These are phyloP conservation scores for Aureobasidium namibiae DNA, from an alignment of 2,329 filamentous ascomycete species.

Conservation along the genomic window DNA sequence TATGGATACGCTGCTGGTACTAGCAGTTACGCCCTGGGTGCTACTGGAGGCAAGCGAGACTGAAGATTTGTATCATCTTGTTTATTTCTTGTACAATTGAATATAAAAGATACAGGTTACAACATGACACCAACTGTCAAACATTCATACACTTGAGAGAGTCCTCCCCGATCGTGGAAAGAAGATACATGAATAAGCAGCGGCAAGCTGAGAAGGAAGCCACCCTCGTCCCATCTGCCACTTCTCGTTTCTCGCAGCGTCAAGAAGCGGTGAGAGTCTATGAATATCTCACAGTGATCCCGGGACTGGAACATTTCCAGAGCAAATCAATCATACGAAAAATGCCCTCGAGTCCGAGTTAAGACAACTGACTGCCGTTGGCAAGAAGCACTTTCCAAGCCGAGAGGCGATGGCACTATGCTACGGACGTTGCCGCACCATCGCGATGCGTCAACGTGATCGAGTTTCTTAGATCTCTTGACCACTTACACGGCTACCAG, in stretches of 20 bases:
- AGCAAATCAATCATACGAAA: too few species aligned
- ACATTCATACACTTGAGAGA: too few species aligned
- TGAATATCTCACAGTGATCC: too few species aligned
- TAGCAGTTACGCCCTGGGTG: slow-evolving; percentile 32
- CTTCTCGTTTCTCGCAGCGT: too few species aligned
- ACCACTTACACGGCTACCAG: background rate
- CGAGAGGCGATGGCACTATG: background rate
- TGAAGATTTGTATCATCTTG: slow-evolving; percentile 14
- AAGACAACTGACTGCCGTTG: too few species aligned
- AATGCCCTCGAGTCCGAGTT: too few species aligned
- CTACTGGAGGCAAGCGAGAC: slow-evolving; percentile 35
- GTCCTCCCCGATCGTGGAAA: background rate
- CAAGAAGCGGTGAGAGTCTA: too few species aligned
- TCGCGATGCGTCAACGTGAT: background rate
- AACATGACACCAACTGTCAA: background rate
- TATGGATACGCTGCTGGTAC: slow-evolving; percentile 35
- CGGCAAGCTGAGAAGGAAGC: background rate
- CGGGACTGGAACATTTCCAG: too few species aligned
- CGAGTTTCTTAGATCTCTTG: background rate
- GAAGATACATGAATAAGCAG: background rate
- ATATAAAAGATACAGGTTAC: background rate
- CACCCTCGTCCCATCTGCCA: background rate
- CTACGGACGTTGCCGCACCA: background rate
- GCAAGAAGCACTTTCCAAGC: background rate
- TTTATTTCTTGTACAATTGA: background rate